A percentile compares a stretch with the other conserved stretches of the same genome.
Conservation (phyloP, 768 basidiomycete genomes). For the Serendipita indica region DNA sequence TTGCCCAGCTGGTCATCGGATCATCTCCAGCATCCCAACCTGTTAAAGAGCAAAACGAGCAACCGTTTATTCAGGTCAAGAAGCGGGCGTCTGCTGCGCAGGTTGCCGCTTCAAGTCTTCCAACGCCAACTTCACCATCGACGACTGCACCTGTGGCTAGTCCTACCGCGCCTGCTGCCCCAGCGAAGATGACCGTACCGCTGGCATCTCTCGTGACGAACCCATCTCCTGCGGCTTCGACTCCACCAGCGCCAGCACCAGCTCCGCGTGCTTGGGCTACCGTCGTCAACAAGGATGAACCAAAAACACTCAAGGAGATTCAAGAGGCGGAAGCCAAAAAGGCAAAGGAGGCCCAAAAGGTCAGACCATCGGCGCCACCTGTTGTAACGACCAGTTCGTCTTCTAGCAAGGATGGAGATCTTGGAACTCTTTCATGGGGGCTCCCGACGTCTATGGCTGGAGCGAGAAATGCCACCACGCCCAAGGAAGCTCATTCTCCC, state of each 20-base stretch:
- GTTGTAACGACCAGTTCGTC: constrained; percentile 24
- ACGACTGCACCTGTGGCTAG: constrained; percentile 19
- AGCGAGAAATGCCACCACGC: constrained; percentile 26
- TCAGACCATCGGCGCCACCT: constrained; percentile 33
- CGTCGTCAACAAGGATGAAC: constrained; percentile 52
- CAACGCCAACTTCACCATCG: constrained; percentile 17
- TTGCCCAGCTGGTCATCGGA: no score
- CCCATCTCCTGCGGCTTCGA: constrained; percentile 17
- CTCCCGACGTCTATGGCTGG: constrained; percentile 73
- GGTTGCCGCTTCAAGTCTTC: background rate
- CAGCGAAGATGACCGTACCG: constrained; percentile 14
- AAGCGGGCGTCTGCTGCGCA: background rate
- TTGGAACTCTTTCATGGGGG: constrained; percentile 55
- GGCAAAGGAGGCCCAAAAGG: constrained; percentile 54
- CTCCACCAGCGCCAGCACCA: constrained; percentile 18
- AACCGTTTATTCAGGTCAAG: constrained; percentile 4
- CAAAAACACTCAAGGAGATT: constrained; percentile 72
- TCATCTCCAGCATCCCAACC: no score
- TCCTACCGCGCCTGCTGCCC: constrained; percentile 15
- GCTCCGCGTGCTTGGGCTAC: constrained; percentile 49
- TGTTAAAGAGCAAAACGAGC: background rate
- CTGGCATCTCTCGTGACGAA: constrained; percentile 17
- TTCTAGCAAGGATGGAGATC: constrained; percentile 17
- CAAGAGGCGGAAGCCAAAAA: constrained; percentile 85
- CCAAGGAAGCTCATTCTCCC: constrained; percentile 21